These are phyloP conservation scores for Carallia pectinifolia DNA, from an alignment of 345 rosid species.

Conservation along the genomic window DNA sequence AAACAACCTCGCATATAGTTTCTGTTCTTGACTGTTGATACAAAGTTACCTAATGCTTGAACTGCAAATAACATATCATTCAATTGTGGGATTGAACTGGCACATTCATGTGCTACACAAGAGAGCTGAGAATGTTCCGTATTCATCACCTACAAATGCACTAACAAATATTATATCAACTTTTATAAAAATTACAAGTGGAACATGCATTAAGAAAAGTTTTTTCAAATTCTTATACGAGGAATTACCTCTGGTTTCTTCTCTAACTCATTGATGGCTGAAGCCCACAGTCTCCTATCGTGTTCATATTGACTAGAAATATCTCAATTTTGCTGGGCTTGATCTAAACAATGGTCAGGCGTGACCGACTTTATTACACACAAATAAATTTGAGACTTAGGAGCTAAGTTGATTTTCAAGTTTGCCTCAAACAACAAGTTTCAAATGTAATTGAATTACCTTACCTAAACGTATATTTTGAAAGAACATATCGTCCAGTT, in stretches of 20 bases:
- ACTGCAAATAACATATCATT: constrained; percentile 15
- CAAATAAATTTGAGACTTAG: background rate
- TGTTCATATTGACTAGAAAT: constrained; percentile 30
- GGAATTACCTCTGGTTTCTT: constrained; percentile 32
- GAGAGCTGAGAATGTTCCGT: constrained; percentile 15
- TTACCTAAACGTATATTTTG: constrained; percentile 19
- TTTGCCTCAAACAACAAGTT: background rate
- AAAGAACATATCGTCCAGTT: constrained; percentile 20
- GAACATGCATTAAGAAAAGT: background rate
- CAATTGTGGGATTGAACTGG: constrained; percentile 6
- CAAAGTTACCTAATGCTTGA: constrained; percentile 12
- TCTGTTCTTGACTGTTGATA: constrained; percentile 3
- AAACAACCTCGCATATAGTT: constrained; percentile 19
- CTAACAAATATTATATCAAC: background rate
- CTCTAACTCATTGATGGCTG: constrained; percentile 24
- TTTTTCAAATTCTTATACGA: background rate
- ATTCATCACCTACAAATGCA: constrained; percentile 14
- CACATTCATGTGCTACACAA: constrained; percentile 14
- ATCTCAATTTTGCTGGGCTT: constrained; percentile 24
- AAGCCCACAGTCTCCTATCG: constrained; percentile 31
- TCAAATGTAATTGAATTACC: background rate
- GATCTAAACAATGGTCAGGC: constrained; percentile 24
- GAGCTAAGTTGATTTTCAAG: background rate
- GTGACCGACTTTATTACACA: constrained; percentile 1
- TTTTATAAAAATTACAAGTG: background rate